Evolutionary conservation across 1,284 basidiomycete genomes (phyloP), one percentile per base, ranked within the genome.

Genomic region (Afroboletus lepidellus): DNA sequence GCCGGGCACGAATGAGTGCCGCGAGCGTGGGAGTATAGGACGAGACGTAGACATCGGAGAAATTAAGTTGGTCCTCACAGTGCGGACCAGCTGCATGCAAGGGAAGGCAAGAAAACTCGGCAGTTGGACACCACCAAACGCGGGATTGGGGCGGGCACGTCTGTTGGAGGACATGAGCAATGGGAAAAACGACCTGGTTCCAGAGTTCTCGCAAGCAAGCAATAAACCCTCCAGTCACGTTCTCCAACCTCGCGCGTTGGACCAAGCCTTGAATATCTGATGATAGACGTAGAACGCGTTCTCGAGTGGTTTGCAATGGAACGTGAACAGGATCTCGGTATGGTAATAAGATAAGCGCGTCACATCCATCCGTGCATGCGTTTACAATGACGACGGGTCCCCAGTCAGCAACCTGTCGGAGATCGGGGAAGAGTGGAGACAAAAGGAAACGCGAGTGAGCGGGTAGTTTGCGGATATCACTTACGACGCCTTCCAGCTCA

Each of bases 401-500:
- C 41, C 41, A 13, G 12, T n/a, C 18, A 3, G 27, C 41, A 4
- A 25, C 27, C 4, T 12, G n/a, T 33, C 24, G 15, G 20, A 44
- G 41, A 9, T 20, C 25, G 9, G 25, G 9, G 20, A 32, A 43
- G 12, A 6, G 12, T 3, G 13, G 6, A 7, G 41, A 11, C 1
- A 53, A 45, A 21, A 65, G 46, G 15, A 52, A 50, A 13, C 24
- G 16, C 1, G 50, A 33, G 6, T 23, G 24, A 24, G 20, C 37
- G 2, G 51, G 50, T 5, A 53, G 16, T 1, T 33, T 2, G 37
- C 38, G 21, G 1, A 47, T n/a, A 13, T 18, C 2, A 13, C 12
- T 11, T 5, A 41, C 24, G 15, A 25, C 39, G 9, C 3, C 15
- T 4, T 27, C 13, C 23, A 27, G 8, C 27, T 25, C 16, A 13